Evolutionary conservation across 352 stramenopile species (phyloP), one percentile per base, ranked within the genome.

Genomic region (Bremia lactucae): DNA sequence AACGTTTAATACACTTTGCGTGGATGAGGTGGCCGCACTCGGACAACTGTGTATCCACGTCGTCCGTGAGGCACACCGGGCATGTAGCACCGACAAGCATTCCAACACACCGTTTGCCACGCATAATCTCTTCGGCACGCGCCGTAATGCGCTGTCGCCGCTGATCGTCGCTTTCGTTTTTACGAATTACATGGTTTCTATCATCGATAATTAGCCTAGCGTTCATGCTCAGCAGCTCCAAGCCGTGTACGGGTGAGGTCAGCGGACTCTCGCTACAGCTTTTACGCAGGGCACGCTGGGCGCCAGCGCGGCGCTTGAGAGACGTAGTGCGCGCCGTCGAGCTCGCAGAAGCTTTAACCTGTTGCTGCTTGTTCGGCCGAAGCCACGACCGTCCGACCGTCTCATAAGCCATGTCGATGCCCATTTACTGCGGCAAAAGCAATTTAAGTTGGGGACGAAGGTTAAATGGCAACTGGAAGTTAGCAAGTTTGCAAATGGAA

Each of bases 1-100:
- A 81, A 18, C 69, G 74, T 52, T 83, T 84, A 46, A 87, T 84
- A 39, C 74, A 87, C 56, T 82, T 84, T 46, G 74, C 74, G 51
- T 87, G 74, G 16, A 84, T 70, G 26, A 71, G 52, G 49, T 87
- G 74, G 22, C 69, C 72, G 29, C 74, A 87, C 26, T 62, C 57
- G 19, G 62, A 72, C 7, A 87, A 44, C 38, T 79, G 67, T 20
- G 74, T 84, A 54, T 87, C 74, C 7, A 87, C 71, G 49, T 87
- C 74, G 52, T 79, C 69, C 14, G 46, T 53, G n/a, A 84, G 62
- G 49, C 74, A 87, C 46, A 87, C 69, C 19, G 74, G 74, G 37
- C 74, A 87, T 14, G 60, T 84, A 11, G 69, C 64, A 24, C 74
- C 74, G 4, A 72, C 55, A 44, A 83, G 54, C 57, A 87, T 72